Base-by-base conservation (phyloP, 495 filamentous ascomycete species). In the Lasiosphaeria ovina region DNA sequence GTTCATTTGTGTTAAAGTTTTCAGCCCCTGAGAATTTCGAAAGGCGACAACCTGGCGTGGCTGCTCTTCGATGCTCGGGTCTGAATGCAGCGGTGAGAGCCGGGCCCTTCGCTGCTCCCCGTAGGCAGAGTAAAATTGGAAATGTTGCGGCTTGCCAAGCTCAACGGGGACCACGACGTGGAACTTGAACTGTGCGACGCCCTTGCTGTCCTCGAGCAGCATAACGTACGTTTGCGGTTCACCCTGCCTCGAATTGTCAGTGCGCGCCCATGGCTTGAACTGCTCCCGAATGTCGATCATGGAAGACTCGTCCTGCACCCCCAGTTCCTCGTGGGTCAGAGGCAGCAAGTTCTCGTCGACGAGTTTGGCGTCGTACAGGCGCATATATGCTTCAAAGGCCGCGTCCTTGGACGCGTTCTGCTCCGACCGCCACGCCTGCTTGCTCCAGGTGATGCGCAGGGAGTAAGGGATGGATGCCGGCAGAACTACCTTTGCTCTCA, bases 331-430 rank as follows among this genome's bases (percentile, higher is more conserved):
- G 12, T 47, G 44, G 4, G 44, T 11, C 0, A 64, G 64, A 2
- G 90, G 89, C 51, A 91, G 76, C 0, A 92, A 76, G 62, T 90
- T 82, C 59, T 92, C 86, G 55, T 88, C 87, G 16, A 92, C 69
- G 17, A 91, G 75, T 0, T 84, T 83, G 54, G 80, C 81, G 38
- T 80, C 54, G 63, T 88, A 80, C 4, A 93, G 75, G 6, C 75
- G 75, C 44, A 80, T 72, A 66, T 89, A 91, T 31, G 89, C 85
- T 59, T 87, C 76, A 54, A 91, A 90, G 3, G 88, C 87, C 1
- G 86, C 83, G 62, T 92, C 89, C 61, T 84, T 86, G 54, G 75
- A 81, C 10, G 90, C 89, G 55, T 76, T 82, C 36, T 77, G 80
- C 66, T 92, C 87, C 3, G 83, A 86, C 6, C 55, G 67, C 87